Evolutionary conservation across 371 early-diverging fungal species (phyloP).

Genomic region (Mortierella sp.): DNA sequence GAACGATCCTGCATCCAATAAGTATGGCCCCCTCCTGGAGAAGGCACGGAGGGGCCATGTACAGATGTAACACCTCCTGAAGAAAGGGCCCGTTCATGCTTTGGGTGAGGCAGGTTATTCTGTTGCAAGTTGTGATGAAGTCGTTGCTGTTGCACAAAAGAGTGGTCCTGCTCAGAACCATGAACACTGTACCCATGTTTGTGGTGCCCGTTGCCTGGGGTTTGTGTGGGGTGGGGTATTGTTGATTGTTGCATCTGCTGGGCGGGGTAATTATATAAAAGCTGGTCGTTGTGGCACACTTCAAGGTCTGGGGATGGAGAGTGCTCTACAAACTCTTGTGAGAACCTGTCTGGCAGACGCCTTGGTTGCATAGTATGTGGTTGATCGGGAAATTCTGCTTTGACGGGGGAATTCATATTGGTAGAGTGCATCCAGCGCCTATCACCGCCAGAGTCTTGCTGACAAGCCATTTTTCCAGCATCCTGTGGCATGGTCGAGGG

Average conservation of each 20-base stretch:
- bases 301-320: neutral
- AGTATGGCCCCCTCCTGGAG: neutral
- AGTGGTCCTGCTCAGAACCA: conserved; percentile 2
- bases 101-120: neutral
- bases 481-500: neutral
- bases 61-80: too few relatives aligned
- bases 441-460: neutral
- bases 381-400: neutral
- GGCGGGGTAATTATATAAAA: neutral
- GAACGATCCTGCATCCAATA: neutral
- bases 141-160: conserved; percentile 10
- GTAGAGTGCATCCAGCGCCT: neutral
- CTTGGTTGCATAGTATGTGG: neutral
- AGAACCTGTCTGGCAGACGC: neutral
- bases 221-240: neutral
- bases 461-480: neutral
- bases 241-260: neutral
- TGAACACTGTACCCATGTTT: neutral
- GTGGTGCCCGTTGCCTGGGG: neutral
- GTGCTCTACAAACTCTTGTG: neutral
- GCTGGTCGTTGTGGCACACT: neutral
- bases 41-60: neutral
- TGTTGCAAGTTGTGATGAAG: conserved; percentile 10
- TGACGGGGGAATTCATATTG: neutral
- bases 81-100: neutral